Conservation (phyloP, 768 basidiomycete species). For the Pluteus cervinus region DNA sequence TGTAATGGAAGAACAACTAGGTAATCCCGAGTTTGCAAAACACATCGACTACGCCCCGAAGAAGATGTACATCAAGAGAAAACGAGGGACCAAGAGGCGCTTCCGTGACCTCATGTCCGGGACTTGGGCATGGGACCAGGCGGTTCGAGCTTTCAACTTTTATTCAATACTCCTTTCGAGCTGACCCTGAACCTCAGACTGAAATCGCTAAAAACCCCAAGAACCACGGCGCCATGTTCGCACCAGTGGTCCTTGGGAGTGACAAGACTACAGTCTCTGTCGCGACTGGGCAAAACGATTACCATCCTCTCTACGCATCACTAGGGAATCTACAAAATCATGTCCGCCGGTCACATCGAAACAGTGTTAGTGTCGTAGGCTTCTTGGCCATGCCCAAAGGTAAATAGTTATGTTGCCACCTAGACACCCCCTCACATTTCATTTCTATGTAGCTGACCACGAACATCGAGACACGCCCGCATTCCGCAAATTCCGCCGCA, state of each 20-base stretch:
- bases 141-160: slow-evolving; percentile 5
- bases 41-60: slow-evolving; percentile 26
- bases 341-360: slow-evolving; percentile 12
- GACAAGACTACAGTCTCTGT: slow-evolving; percentile 17
- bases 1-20: slow-evolving; percentile 20
- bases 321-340: slow-evolving; percentile 12
- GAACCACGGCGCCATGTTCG: slow-evolving; percentile 11
- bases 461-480: slow-evolving; percentile 9
- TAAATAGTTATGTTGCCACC: slow-evolving; percentile 6
- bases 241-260: slow-evolving; percentile 12
- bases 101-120: slow-evolving; percentile 19
- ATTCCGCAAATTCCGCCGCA: slow-evolving; percentile 20
- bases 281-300: slow-evolving; percentile 15
- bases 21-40: slow-evolving; percentile 26
- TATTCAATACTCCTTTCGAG: background rate
- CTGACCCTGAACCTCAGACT: slow-evolving; percentile 6
- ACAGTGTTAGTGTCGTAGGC: slow-evolving; percentile 10
- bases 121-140: slow-evolving; percentile 18
- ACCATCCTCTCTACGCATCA: slow-evolving; percentile 12
- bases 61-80: slow-evolving; percentile 25
- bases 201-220: slow-evolving; percentile 8
- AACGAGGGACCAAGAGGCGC: slow-evolving; percentile 8
- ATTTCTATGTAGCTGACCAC: slow-evolving; percentile 12
- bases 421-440: background rate
- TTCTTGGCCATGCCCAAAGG: slow-evolving; percentile 16